phyloP scores from a whole-genome alignment of 768 basidiomycete species.

The Multifurca ochricompacta region DNA sequence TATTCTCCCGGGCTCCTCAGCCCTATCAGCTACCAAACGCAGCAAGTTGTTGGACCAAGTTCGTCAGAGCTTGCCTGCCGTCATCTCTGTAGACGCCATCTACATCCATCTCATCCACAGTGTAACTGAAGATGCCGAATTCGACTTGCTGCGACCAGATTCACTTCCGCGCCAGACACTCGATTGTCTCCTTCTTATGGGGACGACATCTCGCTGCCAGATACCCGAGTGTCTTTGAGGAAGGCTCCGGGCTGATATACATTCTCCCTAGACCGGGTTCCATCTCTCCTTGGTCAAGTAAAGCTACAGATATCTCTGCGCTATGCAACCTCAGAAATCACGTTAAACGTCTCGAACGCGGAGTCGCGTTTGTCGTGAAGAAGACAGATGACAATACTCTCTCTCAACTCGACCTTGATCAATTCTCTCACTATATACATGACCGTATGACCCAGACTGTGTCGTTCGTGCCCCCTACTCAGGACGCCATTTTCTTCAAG shows the following conservation, averaged over 20 bases:
- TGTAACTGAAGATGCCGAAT: slow-evolving; percentile 36
- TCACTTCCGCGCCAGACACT: slow-evolving; percentile 49
- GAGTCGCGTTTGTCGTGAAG: slow-evolving; percentile 60
- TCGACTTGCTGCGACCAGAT: slow-evolving; percentile 36
- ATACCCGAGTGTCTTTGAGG: slow-evolving; percentile 34
- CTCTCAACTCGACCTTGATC: slow-evolving; percentile 39
- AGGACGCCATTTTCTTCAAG: slow-evolving; percentile 51
- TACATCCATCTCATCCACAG: slow-evolving; percentile 83
- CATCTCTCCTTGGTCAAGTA: slow-evolving; percentile 98
- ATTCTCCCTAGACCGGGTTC: slow-evolving; percentile 83
- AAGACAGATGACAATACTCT: slow-evolving; percentile 37
- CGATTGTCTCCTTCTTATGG: slow-evolving; percentile 78
- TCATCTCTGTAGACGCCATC: slow-evolving; percentile 71
- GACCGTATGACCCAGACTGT: slow-evolving; percentile 96
- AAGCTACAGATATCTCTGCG: slow-evolving; percentile 90
- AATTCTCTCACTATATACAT: slow-evolving; percentile 66
- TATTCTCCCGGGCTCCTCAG: slow-evolving; percentile 68
- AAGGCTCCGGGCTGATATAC: slow-evolving; percentile 45
- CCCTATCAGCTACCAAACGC: slow-evolving; percentile 63
- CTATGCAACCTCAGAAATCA: slow-evolving; percentile 73
- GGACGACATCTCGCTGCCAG: slow-evolving; percentile 51
- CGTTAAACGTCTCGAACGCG: slow-evolving; percentile 82
- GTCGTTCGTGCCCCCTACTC: slow-evolving; percentile 48
- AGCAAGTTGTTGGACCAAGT: slow-evolving; percentile 55
- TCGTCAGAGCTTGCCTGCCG: slow-evolving; percentile 40